Conservation (phyloP, 768 basidiomycete species). For the Filobasidium floriforme region DNA sequence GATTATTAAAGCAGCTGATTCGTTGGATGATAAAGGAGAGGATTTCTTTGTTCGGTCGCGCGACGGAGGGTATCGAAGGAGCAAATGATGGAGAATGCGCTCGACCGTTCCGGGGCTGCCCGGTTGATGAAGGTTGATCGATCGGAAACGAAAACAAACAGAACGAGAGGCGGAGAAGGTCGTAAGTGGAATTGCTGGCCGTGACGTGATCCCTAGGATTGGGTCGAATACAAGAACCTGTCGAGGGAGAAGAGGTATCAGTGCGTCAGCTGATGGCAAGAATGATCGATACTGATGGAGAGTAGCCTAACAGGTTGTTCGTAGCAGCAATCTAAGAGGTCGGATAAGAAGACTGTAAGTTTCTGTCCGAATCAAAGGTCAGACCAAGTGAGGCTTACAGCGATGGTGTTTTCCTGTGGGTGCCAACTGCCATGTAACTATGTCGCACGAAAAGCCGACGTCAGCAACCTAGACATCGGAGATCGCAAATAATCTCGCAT, state of each 20-base stretch:
- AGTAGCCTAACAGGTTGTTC: slow-evolving; percentile 75
- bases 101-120: slow-evolving; percentile 12
- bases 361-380: background rate
- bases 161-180: slow-evolving; percentile 3
- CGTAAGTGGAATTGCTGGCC: background rate
- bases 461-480: slow-evolving; percentile 1
- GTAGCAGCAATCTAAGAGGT: slow-evolving; percentile 77
- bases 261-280: background rate
- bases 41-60: background rate
- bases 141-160: slow-evolving; percentile 5
- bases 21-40: background rate
- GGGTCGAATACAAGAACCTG: slow-evolving; percentile 44
- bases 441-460: slow-evolving; percentile 33
- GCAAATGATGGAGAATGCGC: background rate
- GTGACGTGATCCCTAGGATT: slow-evolving; percentile 6
- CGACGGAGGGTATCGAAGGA: slow-evolving; percentile 10
- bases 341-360: slow-evolving; percentile 5
- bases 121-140: slow-evolving; percentile 3
- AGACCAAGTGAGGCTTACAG: slow-evolving; percentile 53
- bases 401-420: slow-evolving; percentile 95
- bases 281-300: background rate
- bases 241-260: background rate
- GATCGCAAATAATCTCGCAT: slow-evolving; percentile 1
- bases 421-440: slow-evolving; percentile 62
- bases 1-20: background rate